Percentiles rank a stretch among this genome's conserved stretches.
Conservation (phyloP, 139 green algal genomes). For the Zygnema circumcarinatum region DNA sequence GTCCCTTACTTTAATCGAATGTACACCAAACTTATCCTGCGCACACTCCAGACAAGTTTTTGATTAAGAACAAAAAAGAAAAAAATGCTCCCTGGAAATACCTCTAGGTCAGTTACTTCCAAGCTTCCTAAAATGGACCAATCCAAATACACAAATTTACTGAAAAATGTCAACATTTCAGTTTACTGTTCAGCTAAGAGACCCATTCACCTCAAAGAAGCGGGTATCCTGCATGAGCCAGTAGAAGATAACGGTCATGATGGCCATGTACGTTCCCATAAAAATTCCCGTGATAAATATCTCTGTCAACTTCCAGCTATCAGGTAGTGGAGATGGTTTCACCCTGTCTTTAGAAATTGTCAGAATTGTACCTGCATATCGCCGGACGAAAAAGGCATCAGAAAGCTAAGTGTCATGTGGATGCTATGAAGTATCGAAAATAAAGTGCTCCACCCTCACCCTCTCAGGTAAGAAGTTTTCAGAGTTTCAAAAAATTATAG, state of each 20-base stretch:
- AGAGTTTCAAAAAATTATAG: too few relatives aligned
- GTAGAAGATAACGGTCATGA: conserved; percentile 57
- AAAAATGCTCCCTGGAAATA: too few relatives aligned
- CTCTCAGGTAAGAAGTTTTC: too few relatives aligned
- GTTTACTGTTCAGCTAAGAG: too few relatives aligned
- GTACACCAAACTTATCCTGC: conserved; percentile 51
- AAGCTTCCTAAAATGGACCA: too few relatives aligned
- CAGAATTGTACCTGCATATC: conserved; percentile 50
- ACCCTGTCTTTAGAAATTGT: conserved; percentile 60
- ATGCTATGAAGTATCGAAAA: too few relatives aligned
- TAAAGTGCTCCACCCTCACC: too few relatives aligned
- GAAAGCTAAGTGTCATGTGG: too few relatives aligned
- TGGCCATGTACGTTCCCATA: conserved; percentile 47
- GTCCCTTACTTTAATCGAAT: neutral
- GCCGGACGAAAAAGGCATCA: too few relatives aligned
- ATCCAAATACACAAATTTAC: too few relatives aligned
- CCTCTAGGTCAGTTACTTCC: too few relatives aligned
- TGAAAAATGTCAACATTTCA: too few relatives aligned
- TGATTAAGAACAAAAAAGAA: neutral
- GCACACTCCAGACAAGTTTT: neutral
- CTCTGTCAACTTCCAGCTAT: conserved; percentile 56
- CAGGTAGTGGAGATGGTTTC: conserved; percentile 34
- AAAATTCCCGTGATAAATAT: conserved; percentile 47
- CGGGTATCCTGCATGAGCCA: conserved; percentile 38
- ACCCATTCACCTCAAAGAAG: conserved; percentile 48